Evolutionary conservation across 2,329 filamentous ascomycete genomes (phyloP).

Genomic region (Eutypella sp.): DNA sequence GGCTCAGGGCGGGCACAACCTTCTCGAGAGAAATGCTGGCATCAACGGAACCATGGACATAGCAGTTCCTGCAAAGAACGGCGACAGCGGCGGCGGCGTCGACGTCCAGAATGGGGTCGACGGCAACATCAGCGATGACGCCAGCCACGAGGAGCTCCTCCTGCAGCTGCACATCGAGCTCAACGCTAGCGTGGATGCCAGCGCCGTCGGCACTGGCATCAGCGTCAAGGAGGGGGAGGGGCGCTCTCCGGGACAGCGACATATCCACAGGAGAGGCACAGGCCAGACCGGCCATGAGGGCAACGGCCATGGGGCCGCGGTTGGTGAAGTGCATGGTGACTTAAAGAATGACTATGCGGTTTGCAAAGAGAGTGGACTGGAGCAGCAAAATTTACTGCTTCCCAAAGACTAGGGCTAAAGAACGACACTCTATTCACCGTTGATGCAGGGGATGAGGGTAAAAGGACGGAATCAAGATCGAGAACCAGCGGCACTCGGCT

Average conservation of each 20-base stretch:
- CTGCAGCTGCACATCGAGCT: constrained; percentile 21
- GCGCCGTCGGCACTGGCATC: constrained; percentile 12
- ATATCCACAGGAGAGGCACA: constrained; percentile 16
- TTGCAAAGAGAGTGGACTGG: constrained; percentile 28
- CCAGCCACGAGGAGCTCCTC: constrained; percentile 20
- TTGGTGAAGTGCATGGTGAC: constrained; percentile 26
- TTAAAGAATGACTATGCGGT: constrained; percentile 13
- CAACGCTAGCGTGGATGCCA: constrained; percentile 18
- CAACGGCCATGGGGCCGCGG: constrained; percentile 24
- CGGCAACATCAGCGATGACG: constrained; percentile 20
- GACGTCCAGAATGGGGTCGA: constrained; percentile 35
- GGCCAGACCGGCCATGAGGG: constrained; percentile 24
- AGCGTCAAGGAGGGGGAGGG: constrained; percentile 10
- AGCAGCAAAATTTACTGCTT: constrained; percentile 16
- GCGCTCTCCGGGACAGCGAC: constrained; percentile 10
- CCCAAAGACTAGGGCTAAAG: constrained; percentile 18
- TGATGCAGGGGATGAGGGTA: constrained; percentile 15
- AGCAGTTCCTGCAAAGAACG: constrained; percentile 43
- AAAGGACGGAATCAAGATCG: neutral
- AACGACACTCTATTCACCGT: constrained; percentile 20
- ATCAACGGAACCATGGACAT: constrained; percentile 43
- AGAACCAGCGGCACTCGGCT: neutral
- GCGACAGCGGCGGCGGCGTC: constrained; percentile 22
- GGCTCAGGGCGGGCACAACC: constrained; percentile 34
- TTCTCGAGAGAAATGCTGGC: constrained; percentile 38